Conservation (phyloP, 345 rosid species). For the Noccaea bulbosa region DNA sequence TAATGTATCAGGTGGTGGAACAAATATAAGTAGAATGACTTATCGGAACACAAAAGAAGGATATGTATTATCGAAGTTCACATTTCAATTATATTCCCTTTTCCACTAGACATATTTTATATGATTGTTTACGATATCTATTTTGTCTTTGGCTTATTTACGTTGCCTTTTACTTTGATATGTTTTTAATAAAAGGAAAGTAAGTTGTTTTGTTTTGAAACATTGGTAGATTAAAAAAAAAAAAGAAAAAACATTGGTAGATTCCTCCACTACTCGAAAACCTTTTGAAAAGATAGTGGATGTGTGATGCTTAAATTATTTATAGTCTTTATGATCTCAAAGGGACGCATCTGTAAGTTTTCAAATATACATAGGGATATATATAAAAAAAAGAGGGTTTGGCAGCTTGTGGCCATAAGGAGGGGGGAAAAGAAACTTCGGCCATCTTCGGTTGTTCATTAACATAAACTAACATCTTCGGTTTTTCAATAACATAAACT, state of each 20-base stretch:
- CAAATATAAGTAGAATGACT: conserved; percentile 43
- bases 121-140: conserved; percentile 38
- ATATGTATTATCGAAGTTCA: conserved; percentile 29
- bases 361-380: neutral
- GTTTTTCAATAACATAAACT: too few species aligned
- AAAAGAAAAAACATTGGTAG: conserved; percentile 40
- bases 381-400: neutral
- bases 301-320: conserved; percentile 33
- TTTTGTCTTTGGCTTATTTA: conserved; percentile 38
- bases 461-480: too few species aligned
- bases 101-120: conserved; percentile 40
- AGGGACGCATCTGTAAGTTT: conserved; percentile 20
- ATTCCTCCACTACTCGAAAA: conserved; percentile 43
- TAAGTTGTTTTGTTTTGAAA: conserved; percentile 37
- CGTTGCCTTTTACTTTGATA: conserved; percentile 28
- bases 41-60: conserved; percentile 30
- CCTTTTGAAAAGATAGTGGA: conserved; percentile 41
- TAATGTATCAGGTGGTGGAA: conserved; percentile 44
- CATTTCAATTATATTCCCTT: conserved; percentile 28
- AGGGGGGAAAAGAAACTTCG: neutral
- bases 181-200: conserved; percentile 21
- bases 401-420: conserved; percentile 8
- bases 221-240: conserved; percentile 43
- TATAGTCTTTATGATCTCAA: conserved; percentile 31
- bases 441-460: neutral